Base-by-base conservation (phyloP, 108 stramenopile genomes). In the Mediolabrus comicus region DNA sequence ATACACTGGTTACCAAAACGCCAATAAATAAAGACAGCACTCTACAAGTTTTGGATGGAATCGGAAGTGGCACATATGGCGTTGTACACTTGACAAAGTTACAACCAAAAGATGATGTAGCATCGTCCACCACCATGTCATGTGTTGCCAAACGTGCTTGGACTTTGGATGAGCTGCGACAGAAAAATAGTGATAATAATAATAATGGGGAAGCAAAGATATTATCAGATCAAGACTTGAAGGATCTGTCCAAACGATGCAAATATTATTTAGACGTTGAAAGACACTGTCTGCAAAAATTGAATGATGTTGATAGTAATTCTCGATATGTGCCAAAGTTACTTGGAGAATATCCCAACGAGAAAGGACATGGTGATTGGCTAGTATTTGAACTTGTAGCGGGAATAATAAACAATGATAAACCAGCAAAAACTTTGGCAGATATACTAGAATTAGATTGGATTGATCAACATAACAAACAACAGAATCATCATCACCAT, bases 191-290 rank as follows among this genome's bases (percentile, higher is more conserved):
- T 22, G 19, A 22, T 6, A 9, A 9, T 49, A 22, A 49, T n/a
- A n/a, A n/a, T n/a, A n/a, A n/a, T n/a, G n/a, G n/a, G n/a, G n/a
- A n/a, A n/a, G n/a, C n/a, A n/a, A n/a, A n/a, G n/a, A n/a, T n/a
- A 7, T 0, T 49, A 22, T 0, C 46, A 1, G 46, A 49, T 49
- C 19, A 19, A 49, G 46, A 49, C 0, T 22, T 49, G 4, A 49
- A 9, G 22, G 46, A 49, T 9, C 55, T 65, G 27, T 62, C 72
- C 3, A 67, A 70, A 16, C 72, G 92, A 65, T 92, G 92, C 39
- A 26, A 57, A 27, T 83, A 87, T 56, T 92, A 90, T 75, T 84
- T 82, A 75, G 57, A 88, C 17, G 87, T 87, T 12, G 92, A 92
- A 81, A 32, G 72, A 6, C 89, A 92, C 61, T 86, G 84, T 61